Evolutionary conservation across 805 yeast species (phyloP).

Genomic region (Cyberlindnera petersonii): DNA sequence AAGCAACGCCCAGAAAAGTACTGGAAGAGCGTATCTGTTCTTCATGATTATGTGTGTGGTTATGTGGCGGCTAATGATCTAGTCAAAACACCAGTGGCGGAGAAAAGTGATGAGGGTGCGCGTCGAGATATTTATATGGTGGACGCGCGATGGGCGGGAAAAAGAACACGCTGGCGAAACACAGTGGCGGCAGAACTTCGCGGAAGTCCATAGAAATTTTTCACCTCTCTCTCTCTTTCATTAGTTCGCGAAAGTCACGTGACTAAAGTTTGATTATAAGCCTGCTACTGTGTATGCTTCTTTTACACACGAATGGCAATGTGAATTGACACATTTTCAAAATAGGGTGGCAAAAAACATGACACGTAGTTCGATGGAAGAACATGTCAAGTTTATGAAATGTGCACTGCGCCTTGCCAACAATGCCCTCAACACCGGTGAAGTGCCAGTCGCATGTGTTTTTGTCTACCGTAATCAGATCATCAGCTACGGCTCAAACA

Average conservation of each 20-base stretch:
- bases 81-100: no score
- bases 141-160: not conserved
- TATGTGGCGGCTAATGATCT: not conserved
- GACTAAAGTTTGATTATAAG: no score
- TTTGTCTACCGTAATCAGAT: conserved; percentile 53
- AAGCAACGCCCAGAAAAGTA: conserved; percentile 28
- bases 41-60: conserved; percentile 19
- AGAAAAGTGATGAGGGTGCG: conserved; percentile 1
- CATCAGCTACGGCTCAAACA: conserved; percentile 76
- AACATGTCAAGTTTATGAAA: conserved; percentile 41
- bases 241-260: no score
- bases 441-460: conserved; percentile 84
- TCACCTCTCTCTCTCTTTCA: no score
- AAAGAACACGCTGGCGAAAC: conserved; percentile 19
- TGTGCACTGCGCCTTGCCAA: conserved; percentile 54
- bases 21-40: conserved; percentile 31
- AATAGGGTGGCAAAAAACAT: no score
- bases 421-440: conserved; percentile 59
- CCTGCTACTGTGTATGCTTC: no score
- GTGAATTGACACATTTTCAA: no score
- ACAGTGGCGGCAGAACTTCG: conserved; percentile 2
- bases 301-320: no score
- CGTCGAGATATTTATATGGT: conserved; percentile 1
- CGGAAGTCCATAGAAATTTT: conserved; percentile 1
- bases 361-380: no score